A percentile compares a stretch with the other conserved stretches of the same genome.
Evolutionary conservation across 2,329 filamentous ascomycete genomes (phyloP).

Genomic region (Helotiales sp.): DNA sequence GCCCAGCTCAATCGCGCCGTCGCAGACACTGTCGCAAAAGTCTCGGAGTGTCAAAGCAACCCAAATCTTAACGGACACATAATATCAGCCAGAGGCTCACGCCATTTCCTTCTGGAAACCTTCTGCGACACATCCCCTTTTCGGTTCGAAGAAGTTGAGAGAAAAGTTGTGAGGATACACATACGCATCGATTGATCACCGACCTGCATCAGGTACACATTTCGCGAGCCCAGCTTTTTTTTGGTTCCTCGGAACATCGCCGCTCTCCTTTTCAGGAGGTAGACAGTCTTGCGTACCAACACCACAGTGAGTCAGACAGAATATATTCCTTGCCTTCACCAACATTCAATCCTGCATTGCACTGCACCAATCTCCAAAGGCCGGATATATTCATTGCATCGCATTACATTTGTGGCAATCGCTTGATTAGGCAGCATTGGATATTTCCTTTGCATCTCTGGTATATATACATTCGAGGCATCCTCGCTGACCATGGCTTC

Average conservation of each 20-base stretch:
- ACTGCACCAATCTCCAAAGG: background rate
- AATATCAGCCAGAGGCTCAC: background rate
- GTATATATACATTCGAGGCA: slow-evolving; percentile 13
- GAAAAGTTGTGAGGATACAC: background rate
- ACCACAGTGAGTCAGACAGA: slow-evolving; percentile 36
- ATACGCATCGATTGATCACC: background rate
- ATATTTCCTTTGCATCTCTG: slow-evolving; percentile 5
- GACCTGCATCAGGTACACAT: background rate
- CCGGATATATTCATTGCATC: background rate
- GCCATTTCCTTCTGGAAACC: slow-evolving; percentile 15
- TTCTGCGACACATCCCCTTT: slow-evolving; percentile 13
- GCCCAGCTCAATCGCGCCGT: slow-evolving; percentile 34
- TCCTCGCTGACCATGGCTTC: slow-evolving; percentile 26
- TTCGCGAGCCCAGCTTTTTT: slow-evolving; percentile 12
- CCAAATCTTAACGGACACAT: slow-evolving; percentile 29
- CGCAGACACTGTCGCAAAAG: slow-evolving; percentile 40
- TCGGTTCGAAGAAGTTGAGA: background rate
- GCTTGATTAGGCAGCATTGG: slow-evolving; percentile 12
- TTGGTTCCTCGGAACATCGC: slow-evolving; percentile 21
- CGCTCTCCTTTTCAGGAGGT: slow-evolving; percentile 18
- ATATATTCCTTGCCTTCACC: slow-evolving; percentile 1
- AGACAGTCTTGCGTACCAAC: slow-evolving; percentile 28
- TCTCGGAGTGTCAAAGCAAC: slow-evolving; percentile 40
- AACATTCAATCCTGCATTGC: background rate
- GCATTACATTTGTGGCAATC: background rate